Evolutionary conservation across 768 basidiomycete genomes (phyloP).

Genomic region (Epithele typhae): DNA sequence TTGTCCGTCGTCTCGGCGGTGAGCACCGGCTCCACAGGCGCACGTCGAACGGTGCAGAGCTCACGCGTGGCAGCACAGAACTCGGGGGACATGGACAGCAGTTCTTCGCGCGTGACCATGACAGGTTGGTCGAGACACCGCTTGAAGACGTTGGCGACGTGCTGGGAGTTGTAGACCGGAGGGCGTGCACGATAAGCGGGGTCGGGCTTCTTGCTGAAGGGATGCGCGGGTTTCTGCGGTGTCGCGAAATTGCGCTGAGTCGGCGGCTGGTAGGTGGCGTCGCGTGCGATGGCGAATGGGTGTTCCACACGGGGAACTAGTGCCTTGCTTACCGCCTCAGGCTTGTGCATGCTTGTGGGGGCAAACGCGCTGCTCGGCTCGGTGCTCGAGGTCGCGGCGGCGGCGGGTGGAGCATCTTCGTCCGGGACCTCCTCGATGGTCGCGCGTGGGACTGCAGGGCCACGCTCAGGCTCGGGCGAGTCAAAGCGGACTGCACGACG

Average conservation of each 20-base stretch:
- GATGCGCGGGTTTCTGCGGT: neutral
- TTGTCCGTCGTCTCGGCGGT: no score
- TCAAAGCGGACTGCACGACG: neutral
- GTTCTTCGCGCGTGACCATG: constrained; percentile 1
- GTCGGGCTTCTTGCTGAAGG: neutral
- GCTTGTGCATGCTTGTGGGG: constrained; percentile 1
- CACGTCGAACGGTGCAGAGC: no score
- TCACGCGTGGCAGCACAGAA: no score
- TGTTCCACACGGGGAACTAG: constrained; percentile 2
- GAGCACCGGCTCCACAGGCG: no score
- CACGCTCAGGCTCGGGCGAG: neutral
- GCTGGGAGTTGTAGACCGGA: constrained; percentile 2
- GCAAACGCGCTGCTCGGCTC: neutral
- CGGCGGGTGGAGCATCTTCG: neutral
- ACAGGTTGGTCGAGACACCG: constrained; percentile 3
- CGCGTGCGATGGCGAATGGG: constrained; percentile 6
- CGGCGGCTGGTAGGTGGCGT: constrained; percentile 3
- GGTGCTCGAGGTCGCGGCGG: neutral
- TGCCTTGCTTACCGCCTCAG: no score
- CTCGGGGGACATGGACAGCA: constrained; percentile 3
- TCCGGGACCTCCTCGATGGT: constrained; percentile 2
- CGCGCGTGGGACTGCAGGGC: no score
- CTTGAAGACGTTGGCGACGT: constrained; percentile 3
- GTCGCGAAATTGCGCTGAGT: constrained; percentile 12
- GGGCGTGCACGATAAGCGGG: constrained; percentile 4